Conservation (phyloP, 805 yeast genomes). For the Metschnikowia anglica region DNA sequence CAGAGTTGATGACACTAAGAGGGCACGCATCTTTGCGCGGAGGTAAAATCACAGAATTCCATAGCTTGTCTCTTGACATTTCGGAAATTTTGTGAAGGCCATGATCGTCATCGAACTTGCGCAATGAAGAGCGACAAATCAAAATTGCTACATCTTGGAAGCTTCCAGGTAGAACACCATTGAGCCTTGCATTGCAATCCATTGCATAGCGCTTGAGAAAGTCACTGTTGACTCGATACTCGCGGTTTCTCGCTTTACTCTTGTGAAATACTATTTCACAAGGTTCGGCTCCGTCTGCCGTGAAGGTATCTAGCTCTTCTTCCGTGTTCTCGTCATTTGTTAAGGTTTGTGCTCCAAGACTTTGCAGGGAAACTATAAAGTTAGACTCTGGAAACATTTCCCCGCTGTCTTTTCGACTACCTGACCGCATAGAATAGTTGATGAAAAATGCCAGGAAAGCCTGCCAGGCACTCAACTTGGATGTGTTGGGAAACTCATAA, state of each 20-base stretch:
- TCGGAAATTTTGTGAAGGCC: conserved; percentile 13
- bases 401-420: conserved; percentile 1
- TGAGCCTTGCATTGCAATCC: conserved; percentile 17
- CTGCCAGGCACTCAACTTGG: conserved; percentile 8
- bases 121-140: conserved; percentile 6
- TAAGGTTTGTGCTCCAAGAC: not conserved
- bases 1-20: conserved; percentile 19
- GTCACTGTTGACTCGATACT: conserved; percentile 18
- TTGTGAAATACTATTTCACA: not conserved
- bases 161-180: conserved; percentile 9
- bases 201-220: conserved; percentile 21
- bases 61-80: conserved; percentile 20
- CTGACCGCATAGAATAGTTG: conserved; percentile 10
- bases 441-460: conserved; percentile 14
- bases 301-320: conserved; percentile 2
- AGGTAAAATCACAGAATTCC: conserved; percentile 43
- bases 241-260: conserved; percentile 15
- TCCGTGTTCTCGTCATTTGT: not conserved
- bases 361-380: not conserved
- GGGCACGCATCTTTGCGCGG: conserved; percentile 48
- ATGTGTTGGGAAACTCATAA: conserved; percentile 1
- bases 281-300: not conserved
- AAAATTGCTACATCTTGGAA: conserved; percentile 8
- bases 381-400: conserved; percentile 1
- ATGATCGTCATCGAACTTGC: conserved; percentile 2